These are phyloP conservation scores for Boletus rubescentipes DNA, from an alignment of 768 basidiomycete genomes.

Conservation along the genomic window DNA sequence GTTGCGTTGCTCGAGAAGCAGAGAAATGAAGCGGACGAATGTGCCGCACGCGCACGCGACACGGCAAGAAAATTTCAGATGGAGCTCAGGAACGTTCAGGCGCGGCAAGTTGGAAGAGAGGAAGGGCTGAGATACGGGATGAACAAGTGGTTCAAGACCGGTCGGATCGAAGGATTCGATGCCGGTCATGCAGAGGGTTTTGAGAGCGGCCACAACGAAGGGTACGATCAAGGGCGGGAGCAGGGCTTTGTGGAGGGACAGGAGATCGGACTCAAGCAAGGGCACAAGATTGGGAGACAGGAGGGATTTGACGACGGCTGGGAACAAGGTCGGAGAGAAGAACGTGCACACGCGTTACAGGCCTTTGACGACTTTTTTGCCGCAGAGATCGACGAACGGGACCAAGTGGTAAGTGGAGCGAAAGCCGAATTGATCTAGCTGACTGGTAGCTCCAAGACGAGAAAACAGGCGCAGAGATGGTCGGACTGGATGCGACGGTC, in stretches of 20 bases:
- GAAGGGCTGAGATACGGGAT: slow-evolving; percentile 42
- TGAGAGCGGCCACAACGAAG: slow-evolving; percentile 44
- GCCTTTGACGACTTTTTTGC: slow-evolving; percentile 59
- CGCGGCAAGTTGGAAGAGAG: slow-evolving; percentile 41
- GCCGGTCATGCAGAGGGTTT: slow-evolving; percentile 48
- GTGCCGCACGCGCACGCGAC: slow-evolving; percentile 43
- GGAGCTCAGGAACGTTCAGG: slow-evolving; percentile 45
- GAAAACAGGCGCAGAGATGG: slow-evolving; percentile 26
- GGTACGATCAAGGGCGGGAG: slow-evolving; percentile 41
- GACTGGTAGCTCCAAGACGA: slow-evolving; percentile 17
- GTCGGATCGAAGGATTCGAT: slow-evolving; percentile 44
- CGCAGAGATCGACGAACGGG: slow-evolving; percentile 38
- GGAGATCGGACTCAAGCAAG: slow-evolving; percentile 36
- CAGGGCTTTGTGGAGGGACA: slow-evolving; percentile 39
- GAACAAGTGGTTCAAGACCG: slow-evolving; percentile 45
- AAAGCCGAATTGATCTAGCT: background rate
- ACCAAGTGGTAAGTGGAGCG: slow-evolving; percentile 24
- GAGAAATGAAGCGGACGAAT: slow-evolving; percentile 43
- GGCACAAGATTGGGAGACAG: slow-evolving; percentile 29
- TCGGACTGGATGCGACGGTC: slow-evolving; percentile 29
- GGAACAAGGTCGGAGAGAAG: slow-evolving; percentile 44
- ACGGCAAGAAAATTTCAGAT: slow-evolving; percentile 42
- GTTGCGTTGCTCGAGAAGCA: slow-evolving; percentile 36
- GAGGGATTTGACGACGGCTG: slow-evolving; percentile 37
- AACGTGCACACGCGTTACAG: slow-evolving; percentile 51